Percentiles rank a stretch among this genome's conserved stretches.
Evolutionary conservation across 78 protist genomes (phyloP).

Genomic region (Blattamonas nauphoetae): DNA sequence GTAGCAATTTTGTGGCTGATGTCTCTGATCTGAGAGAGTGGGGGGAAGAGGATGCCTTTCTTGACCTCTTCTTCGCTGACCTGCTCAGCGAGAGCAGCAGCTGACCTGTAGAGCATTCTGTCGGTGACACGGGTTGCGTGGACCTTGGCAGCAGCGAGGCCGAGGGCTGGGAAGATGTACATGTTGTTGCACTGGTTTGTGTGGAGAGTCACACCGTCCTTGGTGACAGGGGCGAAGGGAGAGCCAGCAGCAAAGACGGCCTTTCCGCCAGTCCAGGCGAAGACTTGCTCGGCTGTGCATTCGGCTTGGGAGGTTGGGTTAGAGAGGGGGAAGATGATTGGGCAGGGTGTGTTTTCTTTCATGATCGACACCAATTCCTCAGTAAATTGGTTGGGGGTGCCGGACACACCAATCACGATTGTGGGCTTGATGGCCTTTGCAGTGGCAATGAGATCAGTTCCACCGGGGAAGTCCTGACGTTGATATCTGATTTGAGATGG

Average conservation of each 20-base stretch:
- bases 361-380: conserved; percentile 47
- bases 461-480: conserved; percentile 31
- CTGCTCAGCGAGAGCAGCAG: conserved; percentile 46
- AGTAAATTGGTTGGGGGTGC: conserved; percentile 59
- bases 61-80: conserved; percentile 33
- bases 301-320: conserved; percentile 83
- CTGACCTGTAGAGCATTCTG: conserved; percentile 53
- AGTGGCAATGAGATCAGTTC: conserved; percentile 32
- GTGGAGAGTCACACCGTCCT: not conserved
- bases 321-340: conserved; percentile 78
- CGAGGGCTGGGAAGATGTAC: conserved; percentile 88
- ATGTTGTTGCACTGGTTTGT: conserved; percentile 65
- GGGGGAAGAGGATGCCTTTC: conserved; percentile 39
- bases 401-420: conserved; percentile 71
- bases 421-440: conserved; percentile 63
- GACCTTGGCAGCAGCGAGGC: conserved; percentile 55
- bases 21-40: conserved; percentile 35
- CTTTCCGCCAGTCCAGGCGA: conserved; percentile 62
- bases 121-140: conserved; percentile 56
- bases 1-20: conserved; percentile 47
- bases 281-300: conserved; percentile 74
- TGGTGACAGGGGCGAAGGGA: conserved; percentile 54
- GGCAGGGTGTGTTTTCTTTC: conserved; percentile 43
- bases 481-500: conserved; percentile 59
- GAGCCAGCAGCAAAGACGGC: conserved; percentile 78